These are phyloP conservation scores for Russula sp. DNA, from an alignment of 768 basidiomycete genomes.

Conservation along the genomic window DNA sequence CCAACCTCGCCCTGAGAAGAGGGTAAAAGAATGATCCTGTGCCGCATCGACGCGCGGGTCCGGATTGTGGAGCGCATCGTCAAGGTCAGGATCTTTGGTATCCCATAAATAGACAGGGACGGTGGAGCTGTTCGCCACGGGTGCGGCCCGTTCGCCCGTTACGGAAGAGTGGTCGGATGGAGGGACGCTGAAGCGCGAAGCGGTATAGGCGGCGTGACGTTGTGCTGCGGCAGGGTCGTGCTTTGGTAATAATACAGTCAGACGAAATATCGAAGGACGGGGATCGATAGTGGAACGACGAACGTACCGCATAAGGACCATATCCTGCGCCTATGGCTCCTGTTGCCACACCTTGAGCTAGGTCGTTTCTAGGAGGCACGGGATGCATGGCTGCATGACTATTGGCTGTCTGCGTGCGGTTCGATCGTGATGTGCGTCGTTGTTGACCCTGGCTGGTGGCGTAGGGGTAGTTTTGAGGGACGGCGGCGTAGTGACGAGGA, in stretches of 20 bases:
- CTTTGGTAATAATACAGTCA: slow-evolving; percentile 32
- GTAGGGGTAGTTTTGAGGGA: slow-evolving; percentile 31
- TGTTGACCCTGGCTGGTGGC: slow-evolving; percentile 9
- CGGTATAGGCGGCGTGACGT: slow-evolving; percentile 40
- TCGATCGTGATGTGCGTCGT: slow-evolving; percentile 21
- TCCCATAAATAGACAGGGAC: slow-evolving; percentile 75
- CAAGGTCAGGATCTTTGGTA: slow-evolving; percentile 73
- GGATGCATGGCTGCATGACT: slow-evolving; percentile 6
- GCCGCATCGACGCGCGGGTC: slow-evolving; percentile 66
- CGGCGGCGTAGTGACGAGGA: slow-evolving; percentile 61
- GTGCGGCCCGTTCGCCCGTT: slow-evolving; percentile 35
- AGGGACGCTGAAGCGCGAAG: slow-evolving; percentile 53
- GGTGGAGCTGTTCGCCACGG: slow-evolving; percentile 48
- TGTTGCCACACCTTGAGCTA: slow-evolving; percentile 73
- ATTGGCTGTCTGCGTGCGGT: slow-evolving; percentile 22
- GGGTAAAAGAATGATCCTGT: slow-evolving; percentile 52
- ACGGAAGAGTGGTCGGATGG: slow-evolving; percentile 41
- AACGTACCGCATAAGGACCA: slow-evolving; percentile 76
- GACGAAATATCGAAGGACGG: neutral
- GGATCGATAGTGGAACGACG: neutral
- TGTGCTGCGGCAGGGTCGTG: slow-evolving; percentile 45
- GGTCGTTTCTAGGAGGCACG: slow-evolving; percentile 40
- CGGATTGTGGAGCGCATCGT: slow-evolving; percentile 87
- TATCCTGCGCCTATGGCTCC: slow-evolving; percentile 75
- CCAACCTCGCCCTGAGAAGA: slow-evolving; percentile 83